Conservation (phyloP, 805 yeast genomes). For the Candida taoyuanica region DNA sequence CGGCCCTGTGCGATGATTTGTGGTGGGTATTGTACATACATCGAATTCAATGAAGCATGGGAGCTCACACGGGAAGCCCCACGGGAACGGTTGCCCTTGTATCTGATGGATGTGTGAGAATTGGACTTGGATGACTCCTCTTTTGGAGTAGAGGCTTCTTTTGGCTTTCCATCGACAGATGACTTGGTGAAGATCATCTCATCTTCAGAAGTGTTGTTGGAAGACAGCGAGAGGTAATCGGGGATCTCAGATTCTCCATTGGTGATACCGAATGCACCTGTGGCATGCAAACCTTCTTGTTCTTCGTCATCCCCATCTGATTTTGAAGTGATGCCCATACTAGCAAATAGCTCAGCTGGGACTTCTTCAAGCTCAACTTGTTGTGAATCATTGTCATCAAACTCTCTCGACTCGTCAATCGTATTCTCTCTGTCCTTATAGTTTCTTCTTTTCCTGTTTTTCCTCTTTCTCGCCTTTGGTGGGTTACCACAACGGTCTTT, state of each 20-base stretch:
- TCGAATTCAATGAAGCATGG: constrained; percentile 16
- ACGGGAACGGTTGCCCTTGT: neutral
- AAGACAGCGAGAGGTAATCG: constrained; percentile 10
- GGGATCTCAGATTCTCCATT: constrained; percentile 3
- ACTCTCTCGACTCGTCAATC: neutral
- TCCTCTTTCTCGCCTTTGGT: constrained; percentile 44
- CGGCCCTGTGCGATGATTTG: constrained; percentile 7
- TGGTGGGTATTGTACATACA: constrained; percentile 17
- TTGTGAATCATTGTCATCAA: constrained; percentile 2
- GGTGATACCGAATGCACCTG: constrained; percentile 23
- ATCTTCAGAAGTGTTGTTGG: constrained; percentile 7
- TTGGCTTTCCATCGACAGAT: neutral
- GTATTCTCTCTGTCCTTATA: constrained; percentile 1
- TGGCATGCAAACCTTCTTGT: neutral
- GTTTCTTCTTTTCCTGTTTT: constrained; percentile 24
- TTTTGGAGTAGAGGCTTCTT: neutral
- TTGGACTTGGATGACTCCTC: constrained; percentile 4
- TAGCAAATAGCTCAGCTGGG: constrained; percentile 22
- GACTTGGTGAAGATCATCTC: constrained; percentile 12
- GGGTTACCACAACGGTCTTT: constrained; percentile 80
- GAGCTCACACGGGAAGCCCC: constrained; percentile 14
- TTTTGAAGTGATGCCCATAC: constrained; percentile 23
- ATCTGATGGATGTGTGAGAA: neutral
- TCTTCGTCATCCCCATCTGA: constrained; percentile 6
- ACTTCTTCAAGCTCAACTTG: constrained; percentile 18